Conservation (phyloP, 208 protist genomes). For the Leishmania tarentolae region DNA sequence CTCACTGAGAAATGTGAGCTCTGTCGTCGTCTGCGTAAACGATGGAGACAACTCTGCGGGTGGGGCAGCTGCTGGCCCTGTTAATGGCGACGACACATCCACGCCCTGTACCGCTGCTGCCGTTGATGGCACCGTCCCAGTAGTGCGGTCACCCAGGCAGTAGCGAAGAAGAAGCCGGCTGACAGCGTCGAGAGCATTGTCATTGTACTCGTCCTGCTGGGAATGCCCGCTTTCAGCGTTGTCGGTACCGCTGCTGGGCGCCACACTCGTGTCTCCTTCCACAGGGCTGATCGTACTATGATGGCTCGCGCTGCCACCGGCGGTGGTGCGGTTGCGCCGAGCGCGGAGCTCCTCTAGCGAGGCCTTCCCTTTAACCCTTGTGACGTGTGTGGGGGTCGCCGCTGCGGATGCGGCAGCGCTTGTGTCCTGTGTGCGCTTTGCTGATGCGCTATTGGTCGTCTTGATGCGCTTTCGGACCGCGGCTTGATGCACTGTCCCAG, state of each 20-base stretch:
- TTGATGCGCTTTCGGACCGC: slow-evolving; percentile 36
- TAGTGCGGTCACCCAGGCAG: slow-evolving; percentile 25
- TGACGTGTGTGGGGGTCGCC: slow-evolving; percentile 34
- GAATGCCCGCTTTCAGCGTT: not conserved
- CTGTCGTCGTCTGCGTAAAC: slow-evolving; percentile 22
- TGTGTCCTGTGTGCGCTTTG: slow-evolving; percentile 19
- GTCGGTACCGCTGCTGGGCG: not conserved
- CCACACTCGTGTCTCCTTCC: not conserved
- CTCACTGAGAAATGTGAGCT: slow-evolving; percentile 46
- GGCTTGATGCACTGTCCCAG: slow-evolving; percentile 20
- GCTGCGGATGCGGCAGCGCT: slow-evolving; percentile 13
- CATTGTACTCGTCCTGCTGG: slow-evolving; percentile 31
- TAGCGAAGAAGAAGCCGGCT: slow-evolving; percentile 57
- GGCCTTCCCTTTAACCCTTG: slow-evolving; percentile 37
- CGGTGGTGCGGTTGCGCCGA: slow-evolving; percentile 38
- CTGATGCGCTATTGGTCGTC: slow-evolving; percentile 15
- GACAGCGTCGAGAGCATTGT: slow-evolving; percentile 51
- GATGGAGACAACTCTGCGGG: slow-evolving; percentile 9
- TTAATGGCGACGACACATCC: not conserved
- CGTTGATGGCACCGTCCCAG: slow-evolving; percentile 3
- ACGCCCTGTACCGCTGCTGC: slow-evolving; percentile 12
- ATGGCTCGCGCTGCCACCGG: not conserved
- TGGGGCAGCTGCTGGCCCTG: not conserved
- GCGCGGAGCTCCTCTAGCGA: slow-evolving; percentile 53
- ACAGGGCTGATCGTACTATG: not conserved